Evolutionary conservation across 768 basidiomycete species (phyloP).

Genomic region (Kondoa subrosea): DNA sequence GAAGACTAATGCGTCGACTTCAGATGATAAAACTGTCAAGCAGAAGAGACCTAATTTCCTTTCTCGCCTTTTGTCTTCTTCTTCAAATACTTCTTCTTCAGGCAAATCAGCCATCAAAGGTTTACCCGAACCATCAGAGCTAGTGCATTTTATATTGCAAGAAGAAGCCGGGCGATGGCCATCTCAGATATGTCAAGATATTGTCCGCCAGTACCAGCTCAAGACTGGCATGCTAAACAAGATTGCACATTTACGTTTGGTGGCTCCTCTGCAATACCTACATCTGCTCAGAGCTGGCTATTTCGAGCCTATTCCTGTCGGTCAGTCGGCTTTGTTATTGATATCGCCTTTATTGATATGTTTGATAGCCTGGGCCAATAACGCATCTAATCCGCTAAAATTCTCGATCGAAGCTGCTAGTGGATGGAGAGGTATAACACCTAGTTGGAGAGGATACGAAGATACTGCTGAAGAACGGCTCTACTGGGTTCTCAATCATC

Average conservation of each 20-base stretch:
- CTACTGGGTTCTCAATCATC: constrained; percentile 25
- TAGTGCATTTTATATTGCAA: constrained; percentile 11
- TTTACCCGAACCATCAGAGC: background rate
- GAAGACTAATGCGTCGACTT: constrained; percentile 5
- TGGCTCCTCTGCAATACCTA: constrained; percentile 19
- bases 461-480: constrained; percentile 24
- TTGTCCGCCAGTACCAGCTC: constrained; percentile 19
- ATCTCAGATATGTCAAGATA: constrained; percentile 11
- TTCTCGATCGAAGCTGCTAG: constrained; percentile 17
- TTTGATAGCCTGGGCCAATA: constrained; percentile 22
- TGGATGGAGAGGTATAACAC: constrained; percentile 23
- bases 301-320: constrained; percentile 24
- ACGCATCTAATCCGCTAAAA: constrained; percentile 20
- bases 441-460: constrained; percentile 23
- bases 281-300: constrained; percentile 21
- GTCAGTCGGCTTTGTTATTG: no score
- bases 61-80: background rate
- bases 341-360: no score
- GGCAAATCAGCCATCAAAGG: constrained; percentile 8
- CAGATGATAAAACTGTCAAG: background rate
- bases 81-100: background rate
- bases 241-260: constrained; percentile 16
- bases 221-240: constrained; percentile 22
- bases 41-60: background rate
- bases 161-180: constrained; percentile 23